Evolutionary conservation across 768 basidiomycete genomes (phyloP).

Genomic region (Tylopilus rubrobrunneus): DNA sequence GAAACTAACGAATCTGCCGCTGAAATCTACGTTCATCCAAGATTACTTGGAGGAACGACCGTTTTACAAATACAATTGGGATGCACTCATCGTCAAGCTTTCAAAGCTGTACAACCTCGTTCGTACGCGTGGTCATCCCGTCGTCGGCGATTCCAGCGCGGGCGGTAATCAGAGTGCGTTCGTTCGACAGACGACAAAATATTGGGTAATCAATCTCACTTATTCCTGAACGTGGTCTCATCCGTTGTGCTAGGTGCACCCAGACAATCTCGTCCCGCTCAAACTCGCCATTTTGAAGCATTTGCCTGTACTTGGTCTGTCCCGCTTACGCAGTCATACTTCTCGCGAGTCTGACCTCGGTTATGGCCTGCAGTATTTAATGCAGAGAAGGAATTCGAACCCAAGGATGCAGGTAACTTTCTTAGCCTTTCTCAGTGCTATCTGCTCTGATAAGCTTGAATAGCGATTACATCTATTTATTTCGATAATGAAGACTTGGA

Average conservation of each 20-base stretch:
- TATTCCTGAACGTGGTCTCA: constrained; percentile 2
- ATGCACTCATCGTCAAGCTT: constrained; percentile 91
- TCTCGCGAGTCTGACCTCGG: constrained; percentile 4
- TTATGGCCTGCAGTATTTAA: constrained; percentile 68
- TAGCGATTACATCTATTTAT: constrained; percentile 95
- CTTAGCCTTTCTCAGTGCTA: not conserved
- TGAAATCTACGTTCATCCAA: constrained; percentile 87
- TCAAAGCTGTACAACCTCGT: constrained; percentile 95
- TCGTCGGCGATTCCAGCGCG: constrained; percentile 89
- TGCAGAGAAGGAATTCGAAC: constrained; percentile 86
- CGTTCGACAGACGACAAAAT: constrained; percentile 98
- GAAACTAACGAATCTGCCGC: constrained; percentile 86
- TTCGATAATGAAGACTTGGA: constrained; percentile 96
- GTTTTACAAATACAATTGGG: constrained; percentile 97
- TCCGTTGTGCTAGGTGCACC: constrained; percentile 55
- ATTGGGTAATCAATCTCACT: constrained; percentile 69
- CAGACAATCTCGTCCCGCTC: constrained; percentile 89
- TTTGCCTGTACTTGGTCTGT: constrained; percentile 86
- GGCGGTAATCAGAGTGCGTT: constrained; percentile 97
- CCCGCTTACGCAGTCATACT: not conserved
- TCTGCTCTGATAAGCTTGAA: constrained; percentile 9
- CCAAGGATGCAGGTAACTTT: constrained; percentile 67
- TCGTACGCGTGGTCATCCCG: constrained; percentile 91
- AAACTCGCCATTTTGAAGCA: constrained; percentile 91
- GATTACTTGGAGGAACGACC: constrained; percentile 92